Conservation (phyloP, 2,329 filamentous ascomycete species). For the Ambrosiella xylebori region DNA sequence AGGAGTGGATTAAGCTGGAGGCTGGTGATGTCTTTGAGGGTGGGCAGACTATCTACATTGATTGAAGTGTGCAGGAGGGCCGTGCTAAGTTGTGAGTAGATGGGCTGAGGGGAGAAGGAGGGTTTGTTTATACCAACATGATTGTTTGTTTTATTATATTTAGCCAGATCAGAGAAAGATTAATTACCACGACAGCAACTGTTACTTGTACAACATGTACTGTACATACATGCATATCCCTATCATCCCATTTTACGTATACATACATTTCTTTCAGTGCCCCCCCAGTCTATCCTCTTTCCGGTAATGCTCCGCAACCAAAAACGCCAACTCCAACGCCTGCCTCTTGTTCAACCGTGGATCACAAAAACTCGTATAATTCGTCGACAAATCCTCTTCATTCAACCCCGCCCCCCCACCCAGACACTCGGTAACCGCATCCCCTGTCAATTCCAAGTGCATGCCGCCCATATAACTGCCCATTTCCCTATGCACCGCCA, state of each 20-base stretch:
- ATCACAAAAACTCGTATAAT: conserved; percentile 95
- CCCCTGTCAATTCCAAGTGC: conserved; percentile 87
- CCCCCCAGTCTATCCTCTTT: conserved; percentile 18
- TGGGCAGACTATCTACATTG: conserved; percentile 33
- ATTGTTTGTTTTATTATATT: neutral
- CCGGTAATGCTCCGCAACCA: conserved; percentile 68
- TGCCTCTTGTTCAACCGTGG: conserved; percentile 95
- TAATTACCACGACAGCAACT: neutral
- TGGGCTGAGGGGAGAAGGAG: neutral
- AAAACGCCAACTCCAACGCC: conserved; percentile 81
- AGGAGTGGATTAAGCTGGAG: conserved; percentile 69
- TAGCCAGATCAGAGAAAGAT: neutral
- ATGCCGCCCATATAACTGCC: conserved; percentile 82
- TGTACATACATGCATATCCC: neutral
- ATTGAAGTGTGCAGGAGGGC: neutral
- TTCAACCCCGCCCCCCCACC: conserved; percentile 74
- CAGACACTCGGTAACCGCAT: conserved; percentile 90
- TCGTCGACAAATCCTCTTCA: conserved; percentile 73
- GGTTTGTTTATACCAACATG: neutral
- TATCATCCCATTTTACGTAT: neutral
- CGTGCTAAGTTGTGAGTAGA: neutral
- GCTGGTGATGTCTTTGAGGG: conserved; percentile 52
- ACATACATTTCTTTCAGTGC: neutral
- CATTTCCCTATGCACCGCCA: conserved; percentile 68
- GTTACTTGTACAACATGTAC: neutral